Percentiles rank a stretch among this genome's conserved stretches.
Conservation (phyloP, 2,329 filamentous ascomycete genomes). For the Cercospora berteroae region DNA sequence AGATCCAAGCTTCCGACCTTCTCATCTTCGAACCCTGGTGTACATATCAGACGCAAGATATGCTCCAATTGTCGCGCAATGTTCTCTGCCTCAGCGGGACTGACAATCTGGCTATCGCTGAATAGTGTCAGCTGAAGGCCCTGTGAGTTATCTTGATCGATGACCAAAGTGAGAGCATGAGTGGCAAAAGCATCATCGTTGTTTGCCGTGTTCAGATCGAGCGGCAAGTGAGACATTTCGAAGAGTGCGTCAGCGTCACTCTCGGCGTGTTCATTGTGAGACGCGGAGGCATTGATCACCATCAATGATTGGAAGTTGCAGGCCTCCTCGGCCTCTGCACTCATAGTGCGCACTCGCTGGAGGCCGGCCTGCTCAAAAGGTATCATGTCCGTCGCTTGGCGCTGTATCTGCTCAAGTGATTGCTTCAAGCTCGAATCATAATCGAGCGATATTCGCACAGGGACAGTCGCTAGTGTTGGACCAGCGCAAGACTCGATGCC, state of each 20-base stretch:
- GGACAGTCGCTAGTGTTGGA: slow-evolving; percentile 19
- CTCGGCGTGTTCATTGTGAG: neutral
- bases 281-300: slow-evolving; percentile 48
- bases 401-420: slow-evolving; percentile 10
- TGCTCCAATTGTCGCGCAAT: neutral
- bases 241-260: neutral
- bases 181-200: neutral
- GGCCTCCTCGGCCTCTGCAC: slow-evolving; percentile 34
- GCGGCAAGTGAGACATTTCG: neutral
- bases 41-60: neutral
- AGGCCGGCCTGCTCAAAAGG: slow-evolving; percentile 18
- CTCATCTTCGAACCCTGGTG: neutral
- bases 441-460: slow-evolving; percentile 7
- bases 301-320: slow-evolving; percentile 58
- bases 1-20: neutral
- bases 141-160: neutral
- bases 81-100: neutral
- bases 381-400: slow-evolving; percentile 16
- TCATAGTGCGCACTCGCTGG: neutral
- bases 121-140: neutral
- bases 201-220: neutral
- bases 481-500: slow-evolving; percentile 12
- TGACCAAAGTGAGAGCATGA: slow-evolving; percentile 1
- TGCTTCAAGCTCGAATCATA: neutral
- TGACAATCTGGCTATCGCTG: neutral